phyloP scores from a whole-genome alignment of 306 rosid genomes.

The Ammopiptanthus mongolicus region DNA sequence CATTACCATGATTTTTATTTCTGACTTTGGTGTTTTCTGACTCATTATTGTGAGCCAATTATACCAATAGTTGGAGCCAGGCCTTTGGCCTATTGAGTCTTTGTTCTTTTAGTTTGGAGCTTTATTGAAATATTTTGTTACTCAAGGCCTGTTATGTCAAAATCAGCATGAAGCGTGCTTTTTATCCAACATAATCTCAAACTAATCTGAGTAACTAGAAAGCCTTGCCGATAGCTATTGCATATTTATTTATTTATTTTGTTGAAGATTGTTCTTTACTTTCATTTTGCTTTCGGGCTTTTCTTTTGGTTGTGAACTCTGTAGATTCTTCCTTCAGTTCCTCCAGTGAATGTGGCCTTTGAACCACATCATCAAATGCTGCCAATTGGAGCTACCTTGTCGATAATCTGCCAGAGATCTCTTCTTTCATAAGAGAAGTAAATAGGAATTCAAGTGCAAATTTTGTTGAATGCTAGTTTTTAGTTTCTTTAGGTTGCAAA shows the following conservation, averaged over 20 bases:
- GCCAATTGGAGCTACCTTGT: slow-evolving; percentile 64
- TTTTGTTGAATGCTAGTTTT: not conserved
- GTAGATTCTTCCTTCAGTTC: slow-evolving; percentile 68
- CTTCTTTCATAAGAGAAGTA: not conserved
- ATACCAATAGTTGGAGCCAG: not conserved
- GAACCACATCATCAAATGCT: slow-evolving; percentile 60
- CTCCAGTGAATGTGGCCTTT: slow-evolving; percentile 54
- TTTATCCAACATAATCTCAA: not conserved
- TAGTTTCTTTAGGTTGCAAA: not conserved
- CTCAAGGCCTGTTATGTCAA: not conserved
- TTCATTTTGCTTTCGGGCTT: not conserved
- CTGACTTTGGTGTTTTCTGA: too few relatives aligned
- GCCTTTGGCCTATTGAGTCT: not conserved
- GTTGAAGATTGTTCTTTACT: not conserved
- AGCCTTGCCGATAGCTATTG: not conserved
- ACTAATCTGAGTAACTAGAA: not conserved
- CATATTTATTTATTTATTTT: not conserved
- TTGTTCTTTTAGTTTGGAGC: not conserved
- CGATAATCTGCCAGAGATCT: slow-evolving; percentile 45
- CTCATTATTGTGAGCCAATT: not conserved
- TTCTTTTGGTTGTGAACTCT: slow-evolving; percentile 11
- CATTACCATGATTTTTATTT: not conserved
- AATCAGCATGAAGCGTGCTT: not conserved
- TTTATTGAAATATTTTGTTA: not conserved
- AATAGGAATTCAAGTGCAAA: not conserved